These are phyloP conservation scores for Chaetomium strumarium DNA, from an alignment of 2,329 filamentous ascomycete species.

Conservation along the genomic window DNA sequence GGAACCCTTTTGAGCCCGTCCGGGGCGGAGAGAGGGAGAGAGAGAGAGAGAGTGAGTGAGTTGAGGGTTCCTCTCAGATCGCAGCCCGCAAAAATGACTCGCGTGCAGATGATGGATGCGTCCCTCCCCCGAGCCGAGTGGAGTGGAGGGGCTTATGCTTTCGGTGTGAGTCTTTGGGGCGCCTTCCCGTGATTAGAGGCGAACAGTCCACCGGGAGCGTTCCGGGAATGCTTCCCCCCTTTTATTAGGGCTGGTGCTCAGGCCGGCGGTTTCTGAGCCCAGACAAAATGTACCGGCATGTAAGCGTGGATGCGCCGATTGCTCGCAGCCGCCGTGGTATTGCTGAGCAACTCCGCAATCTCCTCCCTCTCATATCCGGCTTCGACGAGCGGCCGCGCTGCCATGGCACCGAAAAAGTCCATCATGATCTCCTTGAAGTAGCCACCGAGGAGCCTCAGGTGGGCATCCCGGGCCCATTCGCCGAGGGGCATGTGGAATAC, in stretches of 20 bases:
- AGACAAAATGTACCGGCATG: slow-evolving; percentile 38
- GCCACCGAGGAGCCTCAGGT: slow-evolving; percentile 36
- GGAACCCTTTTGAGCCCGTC: background rate
- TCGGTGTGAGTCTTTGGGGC: too few species aligned
- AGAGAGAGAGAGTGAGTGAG: too few species aligned
- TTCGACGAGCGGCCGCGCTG: slow-evolving; percentile 37
- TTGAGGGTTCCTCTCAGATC: too few species aligned
- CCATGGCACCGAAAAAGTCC: slow-evolving; percentile 36
- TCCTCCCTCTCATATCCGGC: slow-evolving; percentile 32
- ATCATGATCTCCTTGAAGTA: slow-evolving; percentile 36
- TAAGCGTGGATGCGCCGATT: slow-evolving; percentile 37
- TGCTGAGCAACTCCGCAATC: slow-evolving; percentile 30
- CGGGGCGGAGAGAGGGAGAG: background rate
- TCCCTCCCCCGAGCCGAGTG: too few species aligned
- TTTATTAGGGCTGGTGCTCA: slow-evolving; percentile 9
- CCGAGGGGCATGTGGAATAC: slow-evolving; percentile 42
- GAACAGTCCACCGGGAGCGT: too few species aligned
- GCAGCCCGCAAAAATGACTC: too few species aligned
- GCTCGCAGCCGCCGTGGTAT: slow-evolving; percentile 30
- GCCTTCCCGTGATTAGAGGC: too few species aligned
- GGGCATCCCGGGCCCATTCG: slow-evolving; percentile 38
- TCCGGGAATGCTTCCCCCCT: too few species aligned
- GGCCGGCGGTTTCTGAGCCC: slow-evolving; percentile 37
- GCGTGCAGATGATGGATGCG: too few species aligned
- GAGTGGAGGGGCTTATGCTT: too few species aligned